These are phyloP conservation scores for Prunella vulgaris DNA, from an alignment of 257 asterid genomes.

Conservation along the genomic window DNA sequence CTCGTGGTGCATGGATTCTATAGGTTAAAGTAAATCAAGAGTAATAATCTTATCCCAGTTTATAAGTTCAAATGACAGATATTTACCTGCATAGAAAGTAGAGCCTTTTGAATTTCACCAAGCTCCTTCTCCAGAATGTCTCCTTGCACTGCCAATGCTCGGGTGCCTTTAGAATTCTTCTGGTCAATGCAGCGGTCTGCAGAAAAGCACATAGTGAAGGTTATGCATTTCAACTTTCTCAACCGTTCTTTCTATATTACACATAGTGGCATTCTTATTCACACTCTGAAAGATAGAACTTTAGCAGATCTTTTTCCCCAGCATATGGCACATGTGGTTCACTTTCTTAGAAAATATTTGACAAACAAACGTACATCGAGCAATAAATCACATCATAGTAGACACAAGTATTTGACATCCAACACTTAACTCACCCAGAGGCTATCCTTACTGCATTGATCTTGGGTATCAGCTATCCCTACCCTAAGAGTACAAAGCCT, in stretches of 20 bases:
- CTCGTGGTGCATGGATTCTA: too few species aligned
- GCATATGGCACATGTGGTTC: too few species aligned
- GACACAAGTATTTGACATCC: too few species aligned
- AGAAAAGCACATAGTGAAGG: neutral
- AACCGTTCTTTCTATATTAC: neutral
- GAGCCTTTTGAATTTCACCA: conserved; percentile 82
- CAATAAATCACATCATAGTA: too few species aligned
- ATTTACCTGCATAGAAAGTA: conserved; percentile 91
- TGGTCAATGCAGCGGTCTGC: conserved; percentile 46
- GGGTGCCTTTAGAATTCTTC: conserved; percentile 84
- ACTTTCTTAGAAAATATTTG: neutral
- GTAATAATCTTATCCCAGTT: too few species aligned
- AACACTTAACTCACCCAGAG: too few species aligned
- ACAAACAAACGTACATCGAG: neutral
- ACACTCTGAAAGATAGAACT: neutral
- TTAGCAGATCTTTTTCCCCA: neutral
- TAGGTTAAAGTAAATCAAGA: too few species aligned
- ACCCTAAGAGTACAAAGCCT: neutral
- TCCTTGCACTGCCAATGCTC: conserved; percentile 72
- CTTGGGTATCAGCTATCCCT: too few species aligned
- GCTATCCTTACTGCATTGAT: too few species aligned
- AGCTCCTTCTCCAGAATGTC: conserved; percentile 81
- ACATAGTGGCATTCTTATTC: neutral
- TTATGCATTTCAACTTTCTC: too few species aligned
- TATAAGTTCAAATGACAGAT: neutral